Evolutionary conservation across 768 basidiomycete species (phyloP), one percentile per base, ranked within the genome.

Genomic region (Naganishia onofrii): DNA sequence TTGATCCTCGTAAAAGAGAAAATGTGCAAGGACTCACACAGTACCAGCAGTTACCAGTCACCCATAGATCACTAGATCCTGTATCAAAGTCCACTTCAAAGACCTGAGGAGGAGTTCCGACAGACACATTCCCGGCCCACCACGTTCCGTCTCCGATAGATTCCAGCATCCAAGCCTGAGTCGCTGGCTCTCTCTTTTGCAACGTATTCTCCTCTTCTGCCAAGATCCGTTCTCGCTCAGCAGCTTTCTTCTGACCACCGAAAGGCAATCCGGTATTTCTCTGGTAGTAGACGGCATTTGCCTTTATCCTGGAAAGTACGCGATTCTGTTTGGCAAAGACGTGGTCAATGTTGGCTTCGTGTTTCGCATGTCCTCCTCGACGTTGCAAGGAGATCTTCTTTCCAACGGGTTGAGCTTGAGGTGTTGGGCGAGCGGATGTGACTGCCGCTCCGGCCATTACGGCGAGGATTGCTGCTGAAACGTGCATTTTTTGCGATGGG

Each of bases 51-150:
- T 57, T 44, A 1, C 56, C 55, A 5, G 38, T 57, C 0, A 69
- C 56, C 68, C 68, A 69, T 9, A 69, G 34, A 34, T 69, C 68
- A 1, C n/a, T 12, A 26, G 17, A 28, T 19, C 55, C 68, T 51
- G 68, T 58, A 46, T 69, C 68, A 23, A 69, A 60, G 44, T 57
- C 51, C 19, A 69, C 68, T 44, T 58, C 46, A 15, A 69, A 46
- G 0, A 19, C 52, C 42, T 58, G 56, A 46, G 42, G 55, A 1
- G 68, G 68, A n/a, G 68, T 69, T 32, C 68, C 68, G 13, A 69
- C 55, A 7, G 60, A 42, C 23, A 63, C 60, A 29, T 63, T 63
- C 10, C 60, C 60, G 23, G 60, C 36, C 60, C 60, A 63, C 60
- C 60, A 63, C 4, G 38, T 44, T 44, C 60, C 60, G 17, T 44